Evolutionary conservation across 495 filamentous ascomycete species (phyloP), one percentile per base, ranked within the genome.

Genomic region (Neurospora tetraspora): DNA sequence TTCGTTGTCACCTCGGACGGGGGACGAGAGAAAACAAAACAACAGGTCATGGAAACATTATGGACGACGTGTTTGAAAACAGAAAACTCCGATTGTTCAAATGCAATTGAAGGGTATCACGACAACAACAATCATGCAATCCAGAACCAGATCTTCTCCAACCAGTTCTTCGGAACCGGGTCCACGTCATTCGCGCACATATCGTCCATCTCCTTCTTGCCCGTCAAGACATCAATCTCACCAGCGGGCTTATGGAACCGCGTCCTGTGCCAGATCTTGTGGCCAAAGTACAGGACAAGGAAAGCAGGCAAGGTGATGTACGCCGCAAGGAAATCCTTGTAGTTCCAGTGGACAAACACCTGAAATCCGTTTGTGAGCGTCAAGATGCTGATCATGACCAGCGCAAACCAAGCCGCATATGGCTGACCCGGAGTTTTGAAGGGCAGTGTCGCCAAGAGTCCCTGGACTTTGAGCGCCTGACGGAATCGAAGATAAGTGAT

Each of bases 131-230:
- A 65, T 65, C 53, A 83, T 68, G 85, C 85, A 74, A 86, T 76
- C 84, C 83, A 86, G 69, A 75, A 84, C 84, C 85, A 87, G 2
- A 76, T 71, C 77, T 76, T 84, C 75, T 86, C 76, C 23, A 81
- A 0, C 75, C 77, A 79, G 65, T 83, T 86, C 75, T 75, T 80
- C 12, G 83, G 79, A 40, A 82, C 77, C 4, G 78, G 81, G 40
- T 76, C 73, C 36, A 72, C 76, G 16, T 86, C 85, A 39, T 76
- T 73, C 27, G 79, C 81, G 34, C 78, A 80, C 53, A 85, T 71
- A 40, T 85, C 81, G 40, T 87, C 85, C 78, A 85, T 84, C 75
- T 86, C 85, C 77, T 83, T 83, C 80, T 85, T 86, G 4, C 85
- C 86, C 14, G 82, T 84, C 20, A 80, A 68, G 1, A 85, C 79